Percentiles rank a stretch among this genome's conserved stretches.
Evolutionary conservation across 1,139 yeast species (phyloP).

Genomic region (Candida pseudoviswanathii): DNA sequence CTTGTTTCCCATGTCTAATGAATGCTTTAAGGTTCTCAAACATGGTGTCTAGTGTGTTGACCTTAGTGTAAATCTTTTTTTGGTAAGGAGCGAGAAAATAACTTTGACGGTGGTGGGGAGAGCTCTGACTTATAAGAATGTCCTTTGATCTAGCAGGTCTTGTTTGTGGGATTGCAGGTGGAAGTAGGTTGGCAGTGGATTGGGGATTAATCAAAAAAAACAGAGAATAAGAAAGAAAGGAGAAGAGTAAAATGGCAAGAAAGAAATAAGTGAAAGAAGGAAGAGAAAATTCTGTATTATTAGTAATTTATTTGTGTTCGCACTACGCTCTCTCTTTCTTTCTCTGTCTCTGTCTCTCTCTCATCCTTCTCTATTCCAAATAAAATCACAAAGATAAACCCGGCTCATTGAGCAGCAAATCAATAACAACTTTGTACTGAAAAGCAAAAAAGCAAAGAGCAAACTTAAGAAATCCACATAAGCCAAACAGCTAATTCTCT

Average conservation of each 20-base stretch:
- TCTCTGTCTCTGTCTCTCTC: neutral
- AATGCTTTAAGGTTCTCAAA: slow-evolving; percentile 72
- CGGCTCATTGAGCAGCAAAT: neutral
- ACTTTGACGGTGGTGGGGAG: neutral
- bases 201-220: neutral
- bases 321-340: neutral
- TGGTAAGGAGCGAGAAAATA: neutral
- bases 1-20: slow-evolving; percentile 83
- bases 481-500: neutral
- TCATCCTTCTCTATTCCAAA: neutral
- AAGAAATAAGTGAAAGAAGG: neutral
- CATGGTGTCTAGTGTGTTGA: slow-evolving; percentile 23
- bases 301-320: slow-evolving; percentile 3
- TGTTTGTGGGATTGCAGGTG: no score
- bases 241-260: neutral
- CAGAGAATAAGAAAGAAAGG: neutral
- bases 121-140: neutral
- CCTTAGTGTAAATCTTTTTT: neutral
- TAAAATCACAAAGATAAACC: slow-evolving; percentile 1
- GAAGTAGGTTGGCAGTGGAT: neutral
- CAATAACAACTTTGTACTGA: neutral
- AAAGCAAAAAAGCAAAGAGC: neutral
- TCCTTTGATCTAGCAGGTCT: neutral
- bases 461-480: neutral
- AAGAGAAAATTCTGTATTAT: slow-evolving; percentile 2